Evolutionary conservation across 179 eudicot genomes (phyloP), one percentile per base, ranked within the genome.

Genomic region (Actinidia chinensis): DNA sequence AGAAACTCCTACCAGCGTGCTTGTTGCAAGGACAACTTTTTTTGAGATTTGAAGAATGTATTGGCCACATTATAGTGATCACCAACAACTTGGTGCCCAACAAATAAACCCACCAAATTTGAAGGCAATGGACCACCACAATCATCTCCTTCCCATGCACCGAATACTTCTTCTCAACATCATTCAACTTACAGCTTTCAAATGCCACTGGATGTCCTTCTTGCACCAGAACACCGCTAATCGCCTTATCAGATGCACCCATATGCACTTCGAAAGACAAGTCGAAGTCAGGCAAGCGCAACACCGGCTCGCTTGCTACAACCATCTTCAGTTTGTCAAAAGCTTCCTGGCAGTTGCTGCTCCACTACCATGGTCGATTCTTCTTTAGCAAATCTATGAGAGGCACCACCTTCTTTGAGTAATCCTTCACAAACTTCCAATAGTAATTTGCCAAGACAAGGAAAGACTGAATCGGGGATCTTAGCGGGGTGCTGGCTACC

Each of bases 241-340:
- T 51, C 1, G 74, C 74, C 18, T 44, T 55, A 2, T 80, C 44
- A 0, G 18, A 75, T 6, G 76, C 83, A 70, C 76, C 79, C 0
- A 28, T 48, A 12, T 59, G 76, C 4, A 76, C 55, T 33, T 80
- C 50, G 2, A 36, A 36, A 36, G 40, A 3, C 40, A 36, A 36
- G 40, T 36, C 42, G 66, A 74, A 4, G 25, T 9, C 20, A 0
- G 52, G 42, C 55, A 58, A 20, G 3, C 43, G 8, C 14, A 80
- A 15, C 0, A 75, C 44, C 1, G 51, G 76, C 2, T 80, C 61
- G 0, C 8, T 10, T 0, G 63, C n/a, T 1, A 79, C 33, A 2
- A 22, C 28, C 0, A 4, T 5, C 17, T 80, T 80, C 8, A 76
- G 17, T 1, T 80, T 68, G 2, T 68, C 51, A 10, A 75, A 75